Percentiles rank a stretch among this genome's conserved stretches.
These are phyloP conservation scores for Ophiostoma angusticollis DNA, from an alignment of 2,329 filamentous ascomycete genomes.

Conservation along the genomic window DNA sequence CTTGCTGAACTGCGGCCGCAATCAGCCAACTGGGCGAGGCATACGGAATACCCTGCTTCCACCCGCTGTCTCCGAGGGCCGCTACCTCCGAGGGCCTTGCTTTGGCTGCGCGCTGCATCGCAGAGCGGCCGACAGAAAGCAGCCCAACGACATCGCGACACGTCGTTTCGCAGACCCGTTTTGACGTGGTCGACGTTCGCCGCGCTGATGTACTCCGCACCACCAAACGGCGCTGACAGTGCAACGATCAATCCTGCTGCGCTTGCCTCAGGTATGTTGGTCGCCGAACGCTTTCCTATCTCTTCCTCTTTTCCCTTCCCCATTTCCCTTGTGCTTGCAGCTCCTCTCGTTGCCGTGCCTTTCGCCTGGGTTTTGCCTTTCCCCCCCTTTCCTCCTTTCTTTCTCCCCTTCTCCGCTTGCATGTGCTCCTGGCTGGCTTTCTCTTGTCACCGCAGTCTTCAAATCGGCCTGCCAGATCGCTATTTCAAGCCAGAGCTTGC, in stretches of 20 bases:
- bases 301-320: neutral
- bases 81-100: constrained; percentile 13
- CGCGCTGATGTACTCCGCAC: constrained; percentile 45
- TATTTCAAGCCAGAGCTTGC: too few relatives aligned
- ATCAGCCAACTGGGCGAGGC: constrained; percentile 25
- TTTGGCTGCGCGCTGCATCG: constrained; percentile 19
- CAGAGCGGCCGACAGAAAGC: constrained; percentile 17
- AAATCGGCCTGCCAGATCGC: too few relatives aligned
- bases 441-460: too few relatives aligned
- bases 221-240: constrained; percentile 65
- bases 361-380: too few relatives aligned
- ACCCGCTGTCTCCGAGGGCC: constrained; percentile 22
- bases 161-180: constrained; percentile 41
- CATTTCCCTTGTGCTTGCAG: too few relatives aligned
- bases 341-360: too few relatives aligned
- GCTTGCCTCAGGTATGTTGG: constrained; percentile 61
- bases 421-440: too few relatives aligned
- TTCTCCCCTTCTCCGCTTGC: too few relatives aligned
- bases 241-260: constrained; percentile 86
- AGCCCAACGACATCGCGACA: constrained; percentile 50
- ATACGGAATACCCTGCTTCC: too few relatives aligned
- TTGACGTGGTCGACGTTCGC: constrained; percentile 29
- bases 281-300: constrained; percentile 1
- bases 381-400: too few relatives aligned
- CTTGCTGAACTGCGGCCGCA: too few relatives aligned